phyloP scores from a whole-genome alignment of 2,329 filamentous ascomycete genomes.

The Drechslera avenae region DNA sequence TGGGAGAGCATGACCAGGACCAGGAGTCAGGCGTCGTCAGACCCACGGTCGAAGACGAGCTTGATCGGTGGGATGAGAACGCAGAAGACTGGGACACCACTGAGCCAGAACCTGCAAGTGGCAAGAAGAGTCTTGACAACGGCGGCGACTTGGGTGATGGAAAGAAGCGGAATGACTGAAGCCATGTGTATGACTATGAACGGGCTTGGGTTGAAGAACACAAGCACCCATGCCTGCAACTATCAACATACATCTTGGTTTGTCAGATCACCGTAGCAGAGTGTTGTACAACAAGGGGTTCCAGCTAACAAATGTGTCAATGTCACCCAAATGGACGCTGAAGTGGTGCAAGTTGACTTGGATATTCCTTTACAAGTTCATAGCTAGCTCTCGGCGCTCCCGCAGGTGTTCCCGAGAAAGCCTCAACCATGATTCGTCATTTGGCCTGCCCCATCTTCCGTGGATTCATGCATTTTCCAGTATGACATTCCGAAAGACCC shows the following conservation, averaged over 20 bases:
- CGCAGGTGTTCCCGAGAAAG: conserved; percentile 35
- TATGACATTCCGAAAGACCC: conserved; percentile 44
- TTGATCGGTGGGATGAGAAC: conserved; percentile 96
- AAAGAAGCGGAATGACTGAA: conserved; percentile 53
- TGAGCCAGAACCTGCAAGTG: conserved; percentile 46
- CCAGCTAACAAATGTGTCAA: not conserved
- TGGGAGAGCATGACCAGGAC: conserved; percentile 64
- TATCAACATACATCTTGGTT: not conserved
- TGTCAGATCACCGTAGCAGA: not conserved
- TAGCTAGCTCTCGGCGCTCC: conserved; percentile 42
- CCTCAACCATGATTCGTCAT: conserved; percentile 43
- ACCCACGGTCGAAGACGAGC: conserved; percentile 71
- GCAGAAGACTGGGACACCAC: conserved; percentile 70
- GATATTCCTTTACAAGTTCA: conserved; percentile 45
- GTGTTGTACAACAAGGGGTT: not conserved
- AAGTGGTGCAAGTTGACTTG: conserved; percentile 40
- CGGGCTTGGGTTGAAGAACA: not conserved
- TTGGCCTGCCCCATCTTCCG: conserved; percentile 35
- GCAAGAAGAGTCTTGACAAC: conserved; percentile 27
- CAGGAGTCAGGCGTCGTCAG: conserved; percentile 69
- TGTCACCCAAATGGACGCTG: conserved; percentile 5
- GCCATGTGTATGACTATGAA: conserved; percentile 15
- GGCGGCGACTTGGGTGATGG: conserved; percentile 41
- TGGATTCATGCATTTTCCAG: conserved; percentile 45
- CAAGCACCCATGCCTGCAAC: not conserved